Base-by-base conservation (phyloP, 495 filamentous ascomycete species). In the Penicillium silybi region DNA sequence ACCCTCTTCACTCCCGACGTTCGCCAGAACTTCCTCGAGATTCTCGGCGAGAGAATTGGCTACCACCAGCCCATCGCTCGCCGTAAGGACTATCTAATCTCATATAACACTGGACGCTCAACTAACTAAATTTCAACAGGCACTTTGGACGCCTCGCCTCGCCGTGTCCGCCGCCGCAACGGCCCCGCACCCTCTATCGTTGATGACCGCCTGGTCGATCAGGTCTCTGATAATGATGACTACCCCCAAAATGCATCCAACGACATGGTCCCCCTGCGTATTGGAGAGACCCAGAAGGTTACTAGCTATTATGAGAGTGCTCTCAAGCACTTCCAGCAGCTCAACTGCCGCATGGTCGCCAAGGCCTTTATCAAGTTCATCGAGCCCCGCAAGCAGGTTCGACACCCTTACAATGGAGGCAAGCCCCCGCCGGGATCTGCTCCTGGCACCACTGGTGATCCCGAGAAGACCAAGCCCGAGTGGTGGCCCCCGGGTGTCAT, bases 361-460 rank as follows among this genome's bases (percentile, higher is more conserved):
- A 92, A 92, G 63, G 85, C 80, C 19, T 92, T 89, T 71, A 85
- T 95, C 56, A 90, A 87, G 59, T 79, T 84, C 22, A 84, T 95
- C 5, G 86, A 89, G 51, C 87, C 90, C 1, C 90, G 87, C 60
- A 96, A 96, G 63, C 89, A 95, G 64, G 82, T 84, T 0, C 46
- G 61, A 48, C 61, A 63, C 55, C 63, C 63, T 20, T 97, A 96
- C 66, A 91, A 86, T 20, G 77, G 81, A 16, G 78, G 84, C 38
- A 66, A 64, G 47, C 58, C 66, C 8, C 65, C 65, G 27, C 50
- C 64, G 42, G 68, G 69, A 20, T 66, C 66, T 22, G 53, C 68
- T 6, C 66, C 70, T 0, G 72, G 69, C n/a, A 53, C 67, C 16
- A 70, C 65, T 18, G 67, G 70, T 6, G 73, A 77, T 39, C 74